These are phyloP conservation scores for Neurospora hispaniola DNA, from an alignment of 495 filamentous ascomycete genomes.

Conservation along the genomic window DNA sequence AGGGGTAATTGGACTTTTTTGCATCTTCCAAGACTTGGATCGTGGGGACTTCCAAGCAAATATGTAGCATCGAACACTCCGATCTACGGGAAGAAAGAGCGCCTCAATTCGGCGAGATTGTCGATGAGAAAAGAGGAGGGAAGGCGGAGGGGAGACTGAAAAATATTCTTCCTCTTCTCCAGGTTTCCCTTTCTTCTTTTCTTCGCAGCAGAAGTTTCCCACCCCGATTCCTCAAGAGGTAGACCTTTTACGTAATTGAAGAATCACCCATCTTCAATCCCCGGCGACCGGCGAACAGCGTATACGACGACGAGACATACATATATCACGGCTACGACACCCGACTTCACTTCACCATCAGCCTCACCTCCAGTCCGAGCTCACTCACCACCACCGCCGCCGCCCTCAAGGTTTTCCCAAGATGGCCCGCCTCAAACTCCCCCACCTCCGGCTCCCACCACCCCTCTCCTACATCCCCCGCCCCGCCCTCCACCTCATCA, in stretches of 20 bases:
- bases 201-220: not conserved
- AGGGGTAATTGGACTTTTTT: not conserved
- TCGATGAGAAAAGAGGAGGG: not conserved
- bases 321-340: not conserved
- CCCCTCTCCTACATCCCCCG: conserved; percentile 43
- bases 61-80: not conserved
- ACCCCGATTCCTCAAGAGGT: not conserved
- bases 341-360: not conserved
- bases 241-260: not conserved
- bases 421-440: not conserved
- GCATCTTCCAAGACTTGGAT: not conserved
- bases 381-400: not conserved
- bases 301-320: not conserved
- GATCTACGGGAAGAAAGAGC: not conserved
- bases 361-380: not conserved
- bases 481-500: conserved; percentile 56
- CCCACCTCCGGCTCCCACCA: conserved; percentile 6
- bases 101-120: not conserved
- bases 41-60: not conserved
- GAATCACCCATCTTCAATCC: not conserved
- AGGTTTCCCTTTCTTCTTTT: not conserved
- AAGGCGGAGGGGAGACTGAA: not conserved
- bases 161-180: not conserved
- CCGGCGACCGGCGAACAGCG: not conserved
- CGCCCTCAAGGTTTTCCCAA: too few species aligned